These are phyloP conservation scores for Bipolaris victoriae DNA, from an alignment of 2,329 filamentous ascomycete genomes.

Conservation along the genomic window DNA sequence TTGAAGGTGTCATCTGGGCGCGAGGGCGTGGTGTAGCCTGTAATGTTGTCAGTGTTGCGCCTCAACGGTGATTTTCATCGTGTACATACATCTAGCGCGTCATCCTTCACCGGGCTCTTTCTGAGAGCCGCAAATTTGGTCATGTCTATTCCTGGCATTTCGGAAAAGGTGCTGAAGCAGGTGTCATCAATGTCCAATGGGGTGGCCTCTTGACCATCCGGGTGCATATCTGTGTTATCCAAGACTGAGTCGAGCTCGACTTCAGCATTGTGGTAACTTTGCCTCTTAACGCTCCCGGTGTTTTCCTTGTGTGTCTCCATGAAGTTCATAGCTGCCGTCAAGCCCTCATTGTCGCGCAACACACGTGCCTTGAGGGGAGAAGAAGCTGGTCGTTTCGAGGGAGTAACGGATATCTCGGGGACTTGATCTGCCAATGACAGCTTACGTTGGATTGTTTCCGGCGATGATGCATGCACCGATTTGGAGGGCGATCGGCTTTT, in stretches of 20 bases:
- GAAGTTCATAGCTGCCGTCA: conserved; percentile 46
- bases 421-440: conserved; percentile 19
- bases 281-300: conserved; percentile 29
- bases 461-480: conserved; percentile 31
- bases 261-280: conserved; percentile 29
- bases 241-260: conserved; percentile 31
- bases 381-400: conserved; percentile 29
- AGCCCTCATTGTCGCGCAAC: conserved; percentile 48
- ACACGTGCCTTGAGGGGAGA: conserved; percentile 28
- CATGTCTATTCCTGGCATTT: conserved; percentile 76
- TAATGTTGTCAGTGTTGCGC: conserved; percentile 10
- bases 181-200: conserved; percentile 66
- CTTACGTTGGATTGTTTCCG: conserved; percentile 23
- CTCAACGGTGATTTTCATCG: not conserved
- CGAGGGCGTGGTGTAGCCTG: conserved; percentile 46
- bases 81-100: conserved; percentile 24
- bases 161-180: conserved; percentile 86
- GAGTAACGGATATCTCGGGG: conserved; percentile 22
- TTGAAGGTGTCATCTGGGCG: conserved; percentile 56
- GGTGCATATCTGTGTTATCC: conserved; percentile 43
- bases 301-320: conserved; percentile 37
- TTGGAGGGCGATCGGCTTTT: conserved; percentile 40
- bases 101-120: conserved; percentile 58
- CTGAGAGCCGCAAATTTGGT: conserved; percentile 79
- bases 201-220: conserved; percentile 37